phyloP scores from a whole-genome alignment of 2,329 filamentous ascomycete species.

The Penicillium sp. region DNA sequence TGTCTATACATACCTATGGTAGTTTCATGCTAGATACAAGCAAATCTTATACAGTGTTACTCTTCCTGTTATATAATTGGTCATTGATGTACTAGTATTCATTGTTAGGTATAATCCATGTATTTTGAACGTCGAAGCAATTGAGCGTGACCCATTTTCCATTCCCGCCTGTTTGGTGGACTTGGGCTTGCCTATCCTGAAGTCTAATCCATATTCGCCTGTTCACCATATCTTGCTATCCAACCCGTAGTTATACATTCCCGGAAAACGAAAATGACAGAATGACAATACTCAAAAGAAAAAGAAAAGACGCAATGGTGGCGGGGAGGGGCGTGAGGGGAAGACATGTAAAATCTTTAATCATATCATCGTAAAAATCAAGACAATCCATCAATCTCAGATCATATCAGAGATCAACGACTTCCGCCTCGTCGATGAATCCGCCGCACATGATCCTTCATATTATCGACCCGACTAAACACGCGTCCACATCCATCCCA shows the following conservation, averaged over 20 bases:
- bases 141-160: not conserved
- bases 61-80: not conserved
- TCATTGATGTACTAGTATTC: not conserved
- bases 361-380: not conserved
- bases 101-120: no score
- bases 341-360: not conserved
- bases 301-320: not conserved
- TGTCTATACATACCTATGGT: no score
- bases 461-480: conserved; percentile 66
- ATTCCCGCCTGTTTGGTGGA: not conserved
- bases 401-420: conserved; percentile 1
- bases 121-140: not conserved
- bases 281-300: not conserved
- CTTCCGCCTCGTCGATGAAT: conserved; percentile 40
- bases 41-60: not conserved
- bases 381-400: not conserved
- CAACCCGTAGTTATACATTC: conserved; percentile 10
- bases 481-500: conserved; percentile 62
- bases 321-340: not conserved
- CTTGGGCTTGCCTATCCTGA: not conserved
- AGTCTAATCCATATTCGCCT: conserved; percentile 14
- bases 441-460: conserved; percentile 56
- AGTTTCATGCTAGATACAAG: no score
- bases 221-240: conserved; percentile 9
- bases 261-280: conserved; percentile 3